A percentile compares a stretch with the other conserved stretches of the same genome.
Evolutionary conservation across 164 flowering plant genomes (phyloP).

Genomic region (Echeveria elegans): DNA sequence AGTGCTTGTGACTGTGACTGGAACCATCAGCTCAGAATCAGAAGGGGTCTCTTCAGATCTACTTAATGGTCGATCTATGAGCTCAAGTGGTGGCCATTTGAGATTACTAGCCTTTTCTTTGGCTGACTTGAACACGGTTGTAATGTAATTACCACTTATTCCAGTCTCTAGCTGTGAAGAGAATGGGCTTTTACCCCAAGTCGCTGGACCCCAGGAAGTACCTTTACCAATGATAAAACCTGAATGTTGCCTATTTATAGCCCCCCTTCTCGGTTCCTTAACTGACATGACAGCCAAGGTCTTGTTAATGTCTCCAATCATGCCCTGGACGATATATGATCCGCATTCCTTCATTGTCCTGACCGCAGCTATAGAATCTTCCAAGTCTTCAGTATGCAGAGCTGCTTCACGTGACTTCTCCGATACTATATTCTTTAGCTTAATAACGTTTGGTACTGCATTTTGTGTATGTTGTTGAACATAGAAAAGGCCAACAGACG

Average conservation of each 20-base stretch:
- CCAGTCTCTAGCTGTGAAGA: conserved; percentile 20
- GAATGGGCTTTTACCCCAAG: conserved; percentile 18
- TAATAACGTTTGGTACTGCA: conserved; percentile 58
- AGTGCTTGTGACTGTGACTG: conserved; percentile 17
- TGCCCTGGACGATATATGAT: conserved; percentile 46
- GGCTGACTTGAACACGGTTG: conserved; percentile 54
- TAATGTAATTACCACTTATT: conserved; percentile 33
- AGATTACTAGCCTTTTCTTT: conserved; percentile 50
- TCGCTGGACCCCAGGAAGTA: conserved; percentile 27
- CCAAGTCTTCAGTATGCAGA: conserved; percentile 66
- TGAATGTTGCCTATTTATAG: conserved; percentile 21
- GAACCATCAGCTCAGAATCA: conserved; percentile 11
- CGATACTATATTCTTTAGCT: conserved; percentile 35
- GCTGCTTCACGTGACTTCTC: conserved; percentile 47
- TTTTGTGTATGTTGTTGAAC: conserved; percentile 77
- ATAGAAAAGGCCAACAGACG: conserved; percentile 86
- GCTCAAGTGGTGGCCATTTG: conserved; percentile 52
- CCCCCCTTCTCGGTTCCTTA: conserved; percentile 50
- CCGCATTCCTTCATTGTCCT: conserved; percentile 81
- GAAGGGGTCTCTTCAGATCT: conserved; percentile 16
- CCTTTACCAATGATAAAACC: conserved; percentile 18
- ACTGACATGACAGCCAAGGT: conserved; percentile 51
- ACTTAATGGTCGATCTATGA: conserved; percentile 14
- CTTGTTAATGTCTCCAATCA: conserved; percentile 61
- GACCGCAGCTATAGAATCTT: conserved; percentile 62